These are phyloP conservation scores for Suillus bovinus DNA, from an alignment of 768 basidiomycete genomes.

Conservation along the genomic window DNA sequence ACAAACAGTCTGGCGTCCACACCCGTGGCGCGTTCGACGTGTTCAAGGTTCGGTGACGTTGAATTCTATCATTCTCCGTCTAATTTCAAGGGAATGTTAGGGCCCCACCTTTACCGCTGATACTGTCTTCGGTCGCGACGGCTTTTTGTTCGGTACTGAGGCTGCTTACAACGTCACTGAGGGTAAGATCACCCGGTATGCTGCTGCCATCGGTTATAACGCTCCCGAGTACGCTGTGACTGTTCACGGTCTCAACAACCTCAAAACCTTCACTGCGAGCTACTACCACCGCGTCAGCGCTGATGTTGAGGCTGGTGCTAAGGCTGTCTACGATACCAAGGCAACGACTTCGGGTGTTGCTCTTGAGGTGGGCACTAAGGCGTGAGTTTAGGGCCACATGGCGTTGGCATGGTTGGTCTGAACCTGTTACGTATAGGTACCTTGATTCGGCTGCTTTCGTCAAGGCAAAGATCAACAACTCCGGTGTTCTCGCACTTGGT, in stretches of 20 bases:
- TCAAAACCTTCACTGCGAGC: slow-evolving; percentile 90
- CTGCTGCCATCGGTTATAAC: slow-evolving; percentile 90
- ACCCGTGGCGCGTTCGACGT: slow-evolving; percentile 87
- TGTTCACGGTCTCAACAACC: slow-evolving; percentile 91
- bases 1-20: slow-evolving; percentile 97
- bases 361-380: slow-evolving; percentile 95
- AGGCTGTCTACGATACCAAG: slow-evolving; percentile 96
- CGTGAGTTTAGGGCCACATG: slow-evolving; percentile 49
- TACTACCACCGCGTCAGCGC: slow-evolving; percentile 96
- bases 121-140: slow-evolving; percentile 92
- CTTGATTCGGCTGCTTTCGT: slow-evolving; percentile 89
- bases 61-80: background rate
- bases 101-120: slow-evolving; percentile 98
- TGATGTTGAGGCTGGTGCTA: slow-evolving; percentile 94
- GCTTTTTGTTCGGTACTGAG: slow-evolving; percentile 96
- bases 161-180: slow-evolving; percentile 95
- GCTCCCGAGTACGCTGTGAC: slow-evolving; percentile 96
- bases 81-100: slow-evolving; percentile 39
- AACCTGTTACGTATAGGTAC: slow-evolving; percentile 44
- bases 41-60: slow-evolving; percentile 71
- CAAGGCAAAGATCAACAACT: slow-evolving; percentile 99
- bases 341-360: slow-evolving; percentile 81
- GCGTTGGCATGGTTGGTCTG: background rate
- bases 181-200: slow-evolving; percentile 89
- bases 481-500: slow-evolving; percentile 88